These are phyloP conservation scores for Scedosporium aurantiacum DNA, from an alignment of 2,329 filamentous ascomycete genomes.

Conservation along the genomic window DNA sequence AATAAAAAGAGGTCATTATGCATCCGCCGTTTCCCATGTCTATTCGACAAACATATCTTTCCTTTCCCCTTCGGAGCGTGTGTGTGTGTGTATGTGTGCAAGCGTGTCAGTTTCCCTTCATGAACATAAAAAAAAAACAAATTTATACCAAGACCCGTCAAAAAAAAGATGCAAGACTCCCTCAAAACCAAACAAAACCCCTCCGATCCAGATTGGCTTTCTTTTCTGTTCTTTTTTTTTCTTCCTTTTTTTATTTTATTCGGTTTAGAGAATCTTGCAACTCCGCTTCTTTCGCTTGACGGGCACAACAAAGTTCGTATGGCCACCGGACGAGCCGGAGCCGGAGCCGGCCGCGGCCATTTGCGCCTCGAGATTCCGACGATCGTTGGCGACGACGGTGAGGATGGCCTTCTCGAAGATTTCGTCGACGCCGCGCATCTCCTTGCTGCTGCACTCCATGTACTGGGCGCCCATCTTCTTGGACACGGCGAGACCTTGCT, in stretches of 20 bases:
- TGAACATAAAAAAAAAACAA: conserved; percentile 6
- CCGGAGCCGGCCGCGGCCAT: conserved; percentile 26
- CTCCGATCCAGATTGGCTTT: conserved; percentile 7
- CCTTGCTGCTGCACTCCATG: conserved; percentile 98
- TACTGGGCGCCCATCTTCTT: conserved; percentile 91
- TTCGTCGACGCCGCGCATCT: conserved; percentile 91
- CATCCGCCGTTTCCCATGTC: conserved; percentile 1
- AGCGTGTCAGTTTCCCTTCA: neutral
- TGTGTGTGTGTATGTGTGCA: conserved; percentile 5
- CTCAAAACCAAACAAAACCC: conserved; percentile 8
- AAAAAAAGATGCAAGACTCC: conserved; percentile 3
- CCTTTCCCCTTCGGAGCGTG: neutral
- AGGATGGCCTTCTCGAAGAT: conserved; percentile 90
- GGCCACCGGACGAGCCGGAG: conserved; percentile 23
- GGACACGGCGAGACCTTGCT: conserved; percentile 80
- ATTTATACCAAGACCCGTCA: neutral
- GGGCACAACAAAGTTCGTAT: conserved; percentile 29
- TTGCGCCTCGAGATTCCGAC: conserved; percentile 47
- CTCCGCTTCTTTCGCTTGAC: conserved; percentile 74
- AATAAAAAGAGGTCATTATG: conserved; percentile 2
- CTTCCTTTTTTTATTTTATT: conserved; percentile 8
- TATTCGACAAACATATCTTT: conserved; percentile 1
- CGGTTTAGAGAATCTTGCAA: conserved; percentile 64
- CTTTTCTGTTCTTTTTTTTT: neutral
- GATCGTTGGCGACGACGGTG: conserved; percentile 74